Evolutionary conservation across 2,329 filamentous ascomycete genomes (phyloP).

Genomic region (Clathrospora elynae): DNA sequence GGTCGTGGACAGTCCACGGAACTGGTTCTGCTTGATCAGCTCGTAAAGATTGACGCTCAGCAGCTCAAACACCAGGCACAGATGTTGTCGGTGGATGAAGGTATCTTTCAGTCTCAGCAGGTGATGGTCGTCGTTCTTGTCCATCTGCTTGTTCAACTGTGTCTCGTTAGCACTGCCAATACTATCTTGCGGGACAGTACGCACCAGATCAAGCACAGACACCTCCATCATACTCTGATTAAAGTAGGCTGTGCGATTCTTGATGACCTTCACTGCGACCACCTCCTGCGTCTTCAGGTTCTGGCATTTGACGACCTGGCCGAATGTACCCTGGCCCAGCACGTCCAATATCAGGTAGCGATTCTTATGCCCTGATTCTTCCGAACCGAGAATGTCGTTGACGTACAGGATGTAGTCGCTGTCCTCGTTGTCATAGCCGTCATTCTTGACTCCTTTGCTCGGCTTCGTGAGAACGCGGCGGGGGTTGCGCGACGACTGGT

Average conservation of each 20-base stretch:
- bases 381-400: constrained; percentile 96
- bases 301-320: constrained; percentile 98
- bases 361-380: constrained; percentile 99
- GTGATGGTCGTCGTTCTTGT: constrained; percentile 99
- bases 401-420: constrained; percentile 99
- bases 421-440: constrained; percentile 98
- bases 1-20: constrained; percentile 94
- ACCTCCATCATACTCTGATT: constrained; percentile 99
- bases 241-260: constrained; percentile 98
- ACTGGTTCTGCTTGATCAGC: constrained; percentile 99
- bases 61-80: constrained; percentile 94
- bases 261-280: constrained; percentile 98
- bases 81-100: constrained; percentile 95
- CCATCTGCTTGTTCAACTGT: constrained; percentile 94
- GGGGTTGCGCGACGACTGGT: constrained; percentile 96
- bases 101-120: constrained; percentile 93
- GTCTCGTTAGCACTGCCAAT: constrained; percentile 17
- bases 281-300: constrained; percentile 98
- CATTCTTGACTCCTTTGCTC: constrained; percentile 97
- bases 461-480: constrained; percentile 95
- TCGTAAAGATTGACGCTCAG: constrained; percentile 98
- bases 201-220: constrained; percentile 89
- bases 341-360: constrained; percentile 97
- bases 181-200: constrained; percentile 29
- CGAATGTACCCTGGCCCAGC: constrained; percentile 94